A percentile compares a stretch with the other conserved stretches of the same genome.
Conservation (phyloP, 1,139 yeast species). For the Arxiozyma bovina region DNA sequence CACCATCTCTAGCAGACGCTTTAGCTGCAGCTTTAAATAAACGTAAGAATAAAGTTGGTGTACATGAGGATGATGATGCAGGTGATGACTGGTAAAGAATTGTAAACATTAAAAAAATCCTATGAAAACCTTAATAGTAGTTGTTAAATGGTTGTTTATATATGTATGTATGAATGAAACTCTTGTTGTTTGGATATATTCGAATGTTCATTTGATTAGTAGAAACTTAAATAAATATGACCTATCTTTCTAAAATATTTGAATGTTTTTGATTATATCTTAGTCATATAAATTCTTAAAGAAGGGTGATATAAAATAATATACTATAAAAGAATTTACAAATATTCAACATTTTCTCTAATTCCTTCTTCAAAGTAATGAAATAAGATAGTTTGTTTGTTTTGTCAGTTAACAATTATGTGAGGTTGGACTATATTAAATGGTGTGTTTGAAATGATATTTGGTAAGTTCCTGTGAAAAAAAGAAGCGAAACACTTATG, state of each 20-base stretch:
- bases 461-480: background rate
- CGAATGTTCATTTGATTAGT: background rate
- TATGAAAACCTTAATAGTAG: background rate
- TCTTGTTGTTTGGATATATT: background rate
- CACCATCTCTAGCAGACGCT: constrained; percentile 65
- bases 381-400: no score
- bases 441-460: background rate
- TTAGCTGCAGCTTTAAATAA: constrained; percentile 76
- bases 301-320: no score
- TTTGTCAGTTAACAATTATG: background rate
- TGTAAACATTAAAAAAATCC: background rate
- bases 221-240: background rate
- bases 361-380: background rate
- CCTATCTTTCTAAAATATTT: no score
- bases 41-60: constrained; percentile 74
- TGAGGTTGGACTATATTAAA: no score
- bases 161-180: background rate
- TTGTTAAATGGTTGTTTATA: background rate
- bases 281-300: no score
- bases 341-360: background rate
- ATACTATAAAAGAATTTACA: no score
- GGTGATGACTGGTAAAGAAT: constrained; percentile 50
- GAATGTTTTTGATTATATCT: background rate
- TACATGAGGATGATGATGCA: constrained; percentile 70
- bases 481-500: no score